phyloP scores from a whole-genome alignment of 345 rosid genomes.

The Cochlearia excelsa region DNA sequence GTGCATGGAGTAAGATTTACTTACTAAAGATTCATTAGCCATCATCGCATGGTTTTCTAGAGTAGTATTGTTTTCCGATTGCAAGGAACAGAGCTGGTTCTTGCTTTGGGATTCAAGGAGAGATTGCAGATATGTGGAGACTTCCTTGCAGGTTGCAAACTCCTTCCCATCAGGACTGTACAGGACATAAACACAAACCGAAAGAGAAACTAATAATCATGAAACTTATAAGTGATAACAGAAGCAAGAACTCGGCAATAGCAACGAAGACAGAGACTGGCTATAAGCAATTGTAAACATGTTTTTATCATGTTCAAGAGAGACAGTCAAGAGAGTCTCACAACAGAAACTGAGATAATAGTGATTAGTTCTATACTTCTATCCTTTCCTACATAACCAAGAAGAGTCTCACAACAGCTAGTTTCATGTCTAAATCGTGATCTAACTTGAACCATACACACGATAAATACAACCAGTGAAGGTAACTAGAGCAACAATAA shows the following conservation, averaged over 20 bases:
- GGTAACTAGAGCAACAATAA: slow-evolving; percentile 1
- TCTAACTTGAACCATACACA: slow-evolving; percentile 13
- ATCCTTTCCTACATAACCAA: slow-evolving; percentile 4
- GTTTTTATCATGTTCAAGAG: neutral
- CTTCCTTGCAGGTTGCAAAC: slow-evolving; percentile 73
- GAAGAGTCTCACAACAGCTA: slow-evolving; percentile 6
- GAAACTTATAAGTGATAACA: slow-evolving; percentile 1
- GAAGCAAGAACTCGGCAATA: neutral
- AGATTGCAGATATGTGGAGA: slow-evolving; percentile 49
- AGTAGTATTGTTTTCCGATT: slow-evolving; percentile 25
- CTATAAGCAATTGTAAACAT: slow-evolving; percentile 8
- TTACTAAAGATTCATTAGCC: slow-evolving; percentile 12
- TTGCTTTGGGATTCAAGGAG: slow-evolving; percentile 34
- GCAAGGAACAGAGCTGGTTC: slow-evolving; percentile 31
- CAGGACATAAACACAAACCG: slow-evolving; percentile 1
- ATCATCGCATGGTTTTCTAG: slow-evolving; percentile 1
- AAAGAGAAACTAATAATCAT: neutral
- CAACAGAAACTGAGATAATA: slow-evolving; percentile 3
- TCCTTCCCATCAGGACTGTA: slow-evolving; percentile 73
- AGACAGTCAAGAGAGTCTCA: neutral
- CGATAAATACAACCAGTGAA: slow-evolving; percentile 13
- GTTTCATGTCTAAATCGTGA: slow-evolving; percentile 2
- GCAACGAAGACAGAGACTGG: slow-evolving; percentile 1
- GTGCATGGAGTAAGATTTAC: slow-evolving; percentile 9
- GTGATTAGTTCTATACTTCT: neutral